Percentiles rank a stretch among this genome's conserved stretches.
Conservation (phyloP, 1,139 yeast species). For the Debaryomyces singareniensis region DNA sequence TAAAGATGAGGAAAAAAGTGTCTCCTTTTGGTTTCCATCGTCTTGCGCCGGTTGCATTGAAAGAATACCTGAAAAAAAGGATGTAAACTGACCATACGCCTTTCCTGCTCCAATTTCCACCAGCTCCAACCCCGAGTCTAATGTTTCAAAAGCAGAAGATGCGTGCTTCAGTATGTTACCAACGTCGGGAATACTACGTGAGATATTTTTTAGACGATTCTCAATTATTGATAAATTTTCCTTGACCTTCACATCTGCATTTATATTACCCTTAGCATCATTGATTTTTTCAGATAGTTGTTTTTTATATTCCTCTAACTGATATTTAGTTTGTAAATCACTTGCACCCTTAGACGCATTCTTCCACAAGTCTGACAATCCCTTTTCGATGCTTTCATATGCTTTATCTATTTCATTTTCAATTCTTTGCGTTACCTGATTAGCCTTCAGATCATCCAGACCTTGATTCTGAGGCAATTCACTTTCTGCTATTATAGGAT, state of each 20-base stretch:
- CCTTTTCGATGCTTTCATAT: constrained; percentile 37
- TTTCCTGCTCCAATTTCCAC: constrained; percentile 61
- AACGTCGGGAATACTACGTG: constrained; percentile 9
- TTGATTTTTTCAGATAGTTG: constrained; percentile 29
- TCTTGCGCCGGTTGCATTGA: constrained; percentile 23
- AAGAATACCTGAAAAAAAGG: constrained; percentile 50
- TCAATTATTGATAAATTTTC: constrained; percentile 26
- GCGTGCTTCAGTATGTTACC: constrained; percentile 34
- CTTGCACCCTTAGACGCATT: constrained; percentile 27
- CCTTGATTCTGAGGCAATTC: constrained; percentile 8
- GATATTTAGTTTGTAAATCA: constrained; percentile 27
- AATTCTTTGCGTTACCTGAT: constrained; percentile 41
- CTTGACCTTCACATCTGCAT: constrained; percentile 18
- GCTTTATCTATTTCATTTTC: constrained; percentile 52
- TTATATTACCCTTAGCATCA: constrained; percentile 22
- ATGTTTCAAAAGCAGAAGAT: constrained; percentile 51
- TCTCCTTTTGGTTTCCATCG: constrained; percentile 12
- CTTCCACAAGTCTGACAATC: constrained; percentile 34
- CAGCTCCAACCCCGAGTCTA: constrained; percentile 62
- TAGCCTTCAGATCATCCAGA: constrained; percentile 24
- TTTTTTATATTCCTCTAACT: constrained; percentile 37
- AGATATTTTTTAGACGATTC: constrained; percentile 22
- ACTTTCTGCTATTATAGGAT: constrained; percentile 21
- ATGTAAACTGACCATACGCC: constrained; percentile 52
- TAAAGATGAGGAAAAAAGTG: constrained; percentile 16